Evolutionary conservation across 371 early-diverging fungal genomes (phyloP).

Genomic region (Saksenaea vasiformis): DNA sequence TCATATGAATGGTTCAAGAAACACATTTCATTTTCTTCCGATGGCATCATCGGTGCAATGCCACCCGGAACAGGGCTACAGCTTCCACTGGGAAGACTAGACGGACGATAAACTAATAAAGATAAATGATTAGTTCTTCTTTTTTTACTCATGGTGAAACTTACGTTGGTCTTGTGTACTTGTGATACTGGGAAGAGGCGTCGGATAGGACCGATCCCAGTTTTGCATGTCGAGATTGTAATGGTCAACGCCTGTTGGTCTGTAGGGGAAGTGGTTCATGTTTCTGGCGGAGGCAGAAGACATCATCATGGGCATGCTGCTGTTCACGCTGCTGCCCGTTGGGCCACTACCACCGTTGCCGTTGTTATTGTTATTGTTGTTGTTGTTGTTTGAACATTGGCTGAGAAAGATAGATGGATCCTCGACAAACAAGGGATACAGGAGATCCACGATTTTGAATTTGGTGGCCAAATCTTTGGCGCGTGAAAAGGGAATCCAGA

Average conservation of each 20-base stretch:
- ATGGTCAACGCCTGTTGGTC: not conserved
- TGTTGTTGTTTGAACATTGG: not conserved
- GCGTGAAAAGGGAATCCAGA: conserved; percentile 80
- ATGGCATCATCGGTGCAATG: conserved; percentile 13
- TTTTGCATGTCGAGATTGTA: conserved; percentile 7
- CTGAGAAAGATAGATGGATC: conserved; percentile 55
- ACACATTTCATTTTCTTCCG: conserved; percentile 24
- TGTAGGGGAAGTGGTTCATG: not conserved
- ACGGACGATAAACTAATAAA: conserved; percentile 20
- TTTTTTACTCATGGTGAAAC: not conserved
- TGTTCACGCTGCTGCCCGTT: not conserved
- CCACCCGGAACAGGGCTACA: conserved; percentile 35
- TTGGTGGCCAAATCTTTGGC: conserved; percentile 73
- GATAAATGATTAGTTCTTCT: not conserved
- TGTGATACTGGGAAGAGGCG: conserved; percentile 22
- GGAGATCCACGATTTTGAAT: conserved; percentile 68
- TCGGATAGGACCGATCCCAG: conserved; percentile 19
- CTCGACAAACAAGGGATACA: conserved; percentile 77
- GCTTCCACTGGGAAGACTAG: conserved; percentile 32
- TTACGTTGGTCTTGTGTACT: conserved; percentile 19
- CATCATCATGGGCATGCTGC: conserved; percentile 2
- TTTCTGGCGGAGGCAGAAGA: not conserved
- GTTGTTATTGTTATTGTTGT: not conserved
- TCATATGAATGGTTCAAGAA: conserved; percentile 22
- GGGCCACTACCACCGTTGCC: not conserved